Base-by-base conservation (phyloP, 345 rosid genomes). In the Populus euphratica region DNA sequence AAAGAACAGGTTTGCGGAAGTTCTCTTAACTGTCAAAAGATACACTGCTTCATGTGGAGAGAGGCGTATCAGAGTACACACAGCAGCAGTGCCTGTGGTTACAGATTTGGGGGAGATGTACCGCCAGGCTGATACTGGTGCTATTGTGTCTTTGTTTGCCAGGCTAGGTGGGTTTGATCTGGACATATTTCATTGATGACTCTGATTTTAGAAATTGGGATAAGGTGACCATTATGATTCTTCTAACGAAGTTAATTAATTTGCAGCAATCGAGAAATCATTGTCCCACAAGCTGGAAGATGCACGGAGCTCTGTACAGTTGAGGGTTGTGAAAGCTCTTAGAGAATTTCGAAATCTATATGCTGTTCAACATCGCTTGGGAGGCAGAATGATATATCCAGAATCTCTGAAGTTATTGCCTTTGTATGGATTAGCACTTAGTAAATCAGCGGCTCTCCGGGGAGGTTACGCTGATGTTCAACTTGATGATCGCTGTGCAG, bases 31-130 rank as follows among this genome's bases (percentile, higher is more conserved):
- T 41, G 68, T 82, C 54, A 71, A 81, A 88, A 96, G 99, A 73
- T 96, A 96, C 78, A 96, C 98, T 74, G 98, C 99, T 73, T 96
- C 99, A 62, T 96, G 98, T 62, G 99, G 99, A 83, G 99, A 96
- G 89, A 94, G 99, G 82, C 96, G 98, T 73, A 96, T 96, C 79
- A 91, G 98, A 86, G 93, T 96, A 76, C 99, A 94, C 82, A 96
- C 98, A 9, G 89, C 94, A 61, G 91, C 92, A 52, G 98, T 96
- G 27, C 98, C 98, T 43, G 96, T 94, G 36, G 97, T 92, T 81
- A 31, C 99, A 63, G 94, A 94, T 81, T 90, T 96, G 81, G 95
- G 96, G 79, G 98, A 91, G 80, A 96, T 96, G 99, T 96, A 96
- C 82, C 86, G 94, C 44, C 94, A 87, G 69, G 99, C 98, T 80